Evolutionary conservation across 169 alveolate species (phyloP).

Genomic region (Miamiensis avidus): DNA sequence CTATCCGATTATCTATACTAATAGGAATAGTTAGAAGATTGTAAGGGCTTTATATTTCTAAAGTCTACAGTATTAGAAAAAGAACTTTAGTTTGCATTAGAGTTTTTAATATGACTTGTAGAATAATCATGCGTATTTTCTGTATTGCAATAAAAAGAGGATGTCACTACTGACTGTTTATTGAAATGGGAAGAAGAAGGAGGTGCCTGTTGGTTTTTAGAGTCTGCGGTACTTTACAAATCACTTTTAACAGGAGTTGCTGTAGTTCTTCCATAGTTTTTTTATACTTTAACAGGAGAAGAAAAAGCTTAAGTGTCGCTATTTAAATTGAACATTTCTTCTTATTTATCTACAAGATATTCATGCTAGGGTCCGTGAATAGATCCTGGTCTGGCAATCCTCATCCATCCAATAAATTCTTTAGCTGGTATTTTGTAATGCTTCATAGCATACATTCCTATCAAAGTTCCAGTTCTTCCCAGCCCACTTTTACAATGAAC

Average conservation of each 20-base stretch:
- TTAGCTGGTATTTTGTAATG: slow-evolving; percentile 72
- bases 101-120: too few species aligned
- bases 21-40: too few species aligned
- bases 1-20: too few species aligned
- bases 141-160: too few species aligned
- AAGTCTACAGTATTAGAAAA: too few species aligned
- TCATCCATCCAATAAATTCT: slow-evolving; percentile 72
- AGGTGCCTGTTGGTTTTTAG: background rate
- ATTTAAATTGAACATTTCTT: background rate
- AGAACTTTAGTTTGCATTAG: too few species aligned
- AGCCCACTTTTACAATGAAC: slow-evolving; percentile 83
- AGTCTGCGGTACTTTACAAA: background rate
- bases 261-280: background rate
- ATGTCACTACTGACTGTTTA: too few species aligned
- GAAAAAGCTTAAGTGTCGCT: background rate
- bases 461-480: slow-evolving; percentile 84
- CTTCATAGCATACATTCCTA: slow-evolving; percentile 77
- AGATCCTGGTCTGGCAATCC: slow-evolving; percentile 82
- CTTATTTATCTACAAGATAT: background rate
- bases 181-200: too few species aligned
- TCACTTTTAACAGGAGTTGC: background rate
- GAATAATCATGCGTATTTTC: too few species aligned
- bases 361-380: slow-evolving; percentile 73
- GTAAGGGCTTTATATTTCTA: too few species aligned
- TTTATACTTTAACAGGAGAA: background rate